phyloP scores from a whole-genome alignment of 1,139 yeast genomes.

The Blastobotrys buckinghamii region DNA sequence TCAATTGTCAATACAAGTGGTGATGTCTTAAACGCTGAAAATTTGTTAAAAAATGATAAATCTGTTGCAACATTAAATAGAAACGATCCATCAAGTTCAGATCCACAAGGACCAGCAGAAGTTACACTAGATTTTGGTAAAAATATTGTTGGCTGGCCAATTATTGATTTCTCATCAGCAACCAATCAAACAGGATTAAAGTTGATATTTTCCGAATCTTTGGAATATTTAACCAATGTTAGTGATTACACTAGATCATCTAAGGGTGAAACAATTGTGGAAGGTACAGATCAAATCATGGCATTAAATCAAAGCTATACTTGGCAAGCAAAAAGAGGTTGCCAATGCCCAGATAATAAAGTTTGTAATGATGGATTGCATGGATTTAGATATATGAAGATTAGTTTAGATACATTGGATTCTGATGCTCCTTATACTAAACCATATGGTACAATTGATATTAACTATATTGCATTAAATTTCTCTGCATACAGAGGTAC shows the following conservation, averaged over 20 bases:
- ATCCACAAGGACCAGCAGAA: not conserved
- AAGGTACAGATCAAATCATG: not conserved
- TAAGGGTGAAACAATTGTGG: not conserved
- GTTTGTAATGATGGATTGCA: conserved; percentile 2
- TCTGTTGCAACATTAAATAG: too few relatives aligned
- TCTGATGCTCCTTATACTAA: not conserved
- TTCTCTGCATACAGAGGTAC: not conserved
- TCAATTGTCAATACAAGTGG: not conserved
- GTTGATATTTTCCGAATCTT: not conserved
- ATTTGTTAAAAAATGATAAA: not conserved
- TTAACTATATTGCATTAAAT: not conserved
- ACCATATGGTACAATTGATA: not conserved
- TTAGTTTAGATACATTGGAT: not conserved
- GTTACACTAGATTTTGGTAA: not conserved
- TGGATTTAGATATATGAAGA: conserved; percentile 1
- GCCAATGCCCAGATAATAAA: not conserved
- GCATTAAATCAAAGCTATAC: not conserved
- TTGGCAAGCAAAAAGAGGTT: not conserved
- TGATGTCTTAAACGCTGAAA: not conserved
- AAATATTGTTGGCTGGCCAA: not conserved
- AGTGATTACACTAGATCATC: not conserved
- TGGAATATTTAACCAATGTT: not conserved
- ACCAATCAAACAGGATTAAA: not conserved
- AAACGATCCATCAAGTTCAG: too few relatives aligned
- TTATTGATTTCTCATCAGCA: not conserved